These are phyloP conservation scores for Danielozyma ontarioensis DNA, from an alignment of 805 yeast species.

Conservation along the genomic window DNA sequence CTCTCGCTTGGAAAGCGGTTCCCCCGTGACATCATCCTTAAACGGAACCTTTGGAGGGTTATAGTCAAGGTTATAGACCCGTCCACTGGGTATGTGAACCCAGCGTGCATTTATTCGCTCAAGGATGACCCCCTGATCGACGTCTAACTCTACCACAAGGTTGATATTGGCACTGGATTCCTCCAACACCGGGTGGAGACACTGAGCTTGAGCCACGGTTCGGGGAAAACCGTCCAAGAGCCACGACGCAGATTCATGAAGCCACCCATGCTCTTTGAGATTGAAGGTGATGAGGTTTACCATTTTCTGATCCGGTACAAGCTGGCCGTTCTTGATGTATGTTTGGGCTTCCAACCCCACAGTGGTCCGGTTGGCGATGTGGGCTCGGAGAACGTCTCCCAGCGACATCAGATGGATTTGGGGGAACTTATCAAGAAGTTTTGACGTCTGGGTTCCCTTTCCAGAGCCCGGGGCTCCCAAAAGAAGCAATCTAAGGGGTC, in stretches of 20 bases:
- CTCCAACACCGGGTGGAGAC: conserved; percentile 42
- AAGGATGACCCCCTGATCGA: conserved; percentile 78
- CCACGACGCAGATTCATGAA: conserved; percentile 50
- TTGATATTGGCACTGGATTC: conserved; percentile 45
- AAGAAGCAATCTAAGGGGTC: conserved; percentile 61
- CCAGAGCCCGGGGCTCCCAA: conserved; percentile 97
- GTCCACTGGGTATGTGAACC: conserved; percentile 80
- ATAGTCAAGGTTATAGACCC: conserved; percentile 80
- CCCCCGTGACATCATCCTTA: conserved; percentile 86
- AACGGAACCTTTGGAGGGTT: conserved; percentile 86
- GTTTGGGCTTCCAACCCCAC: conserved; percentile 55
- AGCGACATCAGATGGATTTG: conserved; percentile 61
- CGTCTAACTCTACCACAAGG: conserved; percentile 79
- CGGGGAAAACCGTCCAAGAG: conserved; percentile 92
- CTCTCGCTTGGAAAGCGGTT: conserved; percentile 68
- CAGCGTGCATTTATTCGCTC: conserved; percentile 80
- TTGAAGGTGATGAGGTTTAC: conserved; percentile 52
- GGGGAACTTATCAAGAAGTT: conserved; percentile 52
- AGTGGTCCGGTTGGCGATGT: conserved; percentile 50
- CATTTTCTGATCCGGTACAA: conserved; percentile 73
- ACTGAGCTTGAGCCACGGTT: conserved; percentile 65
- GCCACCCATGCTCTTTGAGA: conserved; percentile 38
- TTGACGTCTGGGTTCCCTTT: conserved; percentile 81
- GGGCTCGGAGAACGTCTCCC: conserved; percentile 75
- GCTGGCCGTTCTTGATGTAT: conserved; percentile 55